Percentiles rank a stretch among this genome's conserved stretches.
phyloP scores from a whole-genome alignment of 139 green algal genomes.

The Tetraselmis striata region DNA sequence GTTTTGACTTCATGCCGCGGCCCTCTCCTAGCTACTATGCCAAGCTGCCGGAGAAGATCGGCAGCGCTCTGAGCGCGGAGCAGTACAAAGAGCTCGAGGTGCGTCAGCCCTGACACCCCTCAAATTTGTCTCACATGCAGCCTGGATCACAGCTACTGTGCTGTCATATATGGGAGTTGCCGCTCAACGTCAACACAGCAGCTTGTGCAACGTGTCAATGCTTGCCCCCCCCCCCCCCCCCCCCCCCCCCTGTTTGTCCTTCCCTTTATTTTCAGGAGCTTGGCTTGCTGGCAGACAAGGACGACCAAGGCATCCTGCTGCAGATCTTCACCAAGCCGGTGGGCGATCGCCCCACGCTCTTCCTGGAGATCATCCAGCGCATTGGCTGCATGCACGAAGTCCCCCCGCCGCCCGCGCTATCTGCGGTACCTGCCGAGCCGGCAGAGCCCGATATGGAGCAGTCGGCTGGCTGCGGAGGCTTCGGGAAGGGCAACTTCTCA shows the following conservation, averaged over 20 bases:
- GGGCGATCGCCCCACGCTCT: constrained; percentile 84
- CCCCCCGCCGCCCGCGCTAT: not conserved
- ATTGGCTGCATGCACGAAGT: constrained; percentile 70
- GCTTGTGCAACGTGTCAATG: too few relatives aligned
- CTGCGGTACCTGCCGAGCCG: too few relatives aligned
- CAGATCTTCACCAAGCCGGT: constrained; percentile 91
- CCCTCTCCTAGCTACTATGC: constrained; percentile 81
- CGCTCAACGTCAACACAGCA: too few relatives aligned
- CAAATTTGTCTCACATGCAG: not conserved
- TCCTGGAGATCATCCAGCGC: constrained; percentile 98
- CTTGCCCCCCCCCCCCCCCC: too few relatives aligned
- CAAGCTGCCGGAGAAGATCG: constrained; percentile 51
- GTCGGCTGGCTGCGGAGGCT: constrained; percentile 89
- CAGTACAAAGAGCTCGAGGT: constrained; percentile 38
- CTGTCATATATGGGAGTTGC: constrained; percentile 21
- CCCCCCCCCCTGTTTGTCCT: too few relatives aligned
- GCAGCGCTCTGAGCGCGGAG: constrained; percentile 53
- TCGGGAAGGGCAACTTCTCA: constrained; percentile 96
- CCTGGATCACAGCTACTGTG: not conserved
- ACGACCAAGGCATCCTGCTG: constrained; percentile 95
- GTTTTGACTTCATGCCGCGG: constrained; percentile 84
- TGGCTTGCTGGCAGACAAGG: constrained; percentile 90
- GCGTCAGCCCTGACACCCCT: not conserved
- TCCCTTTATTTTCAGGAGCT: constrained; percentile 89
- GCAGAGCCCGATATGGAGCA: constrained; percentile 46